Conservation (phyloP, 1,284 basidiomycete genomes). For the Uromyces viciae-fabae region DNA sequence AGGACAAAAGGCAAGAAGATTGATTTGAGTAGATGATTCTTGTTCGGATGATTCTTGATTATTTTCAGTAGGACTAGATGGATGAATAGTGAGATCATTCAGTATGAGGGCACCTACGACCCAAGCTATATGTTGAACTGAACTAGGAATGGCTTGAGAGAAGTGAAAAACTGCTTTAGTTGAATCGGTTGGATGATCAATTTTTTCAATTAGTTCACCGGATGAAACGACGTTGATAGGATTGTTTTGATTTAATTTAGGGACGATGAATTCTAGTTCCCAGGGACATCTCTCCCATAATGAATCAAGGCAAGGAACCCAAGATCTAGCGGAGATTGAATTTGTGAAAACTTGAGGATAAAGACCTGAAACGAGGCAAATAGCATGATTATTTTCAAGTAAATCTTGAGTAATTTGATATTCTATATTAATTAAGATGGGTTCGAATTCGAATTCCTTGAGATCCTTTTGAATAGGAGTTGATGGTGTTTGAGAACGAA, state of each 20-base stretch:
- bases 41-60: conserved; percentile 15
- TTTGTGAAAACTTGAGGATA: conserved; percentile 90
- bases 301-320: conserved; percentile 95
- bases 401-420: conserved; percentile 68
- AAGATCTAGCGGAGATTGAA: conserved; percentile 84
- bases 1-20: conserved; percentile 86
- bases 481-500: conserved; percentile 49
- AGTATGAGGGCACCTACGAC: conserved; percentile 80
- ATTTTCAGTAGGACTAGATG: not conserved
- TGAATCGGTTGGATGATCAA: conserved; percentile 88
- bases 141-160: conserved; percentile 79
- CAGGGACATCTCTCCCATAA: conserved; percentile 96
- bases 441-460: conserved; percentile 64
- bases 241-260: conserved; percentile 58
- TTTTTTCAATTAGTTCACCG: conserved; percentile 89
- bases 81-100: conserved; percentile 35
- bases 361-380: conserved; percentile 76
- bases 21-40: conserved; percentile 61
- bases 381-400: conserved; percentile 68
- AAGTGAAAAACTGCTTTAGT: conserved; percentile 93
- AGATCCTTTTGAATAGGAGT: conserved; percentile 11
- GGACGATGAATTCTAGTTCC: conserved; percentile 96
- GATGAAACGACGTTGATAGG: conserved; percentile 86
- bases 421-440: conserved; percentile 70
- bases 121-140: conserved; percentile 91